Base-by-base conservation (phyloP, 2,329 filamentous ascomycete genomes). In the Laburnicola sp. region DNA sequence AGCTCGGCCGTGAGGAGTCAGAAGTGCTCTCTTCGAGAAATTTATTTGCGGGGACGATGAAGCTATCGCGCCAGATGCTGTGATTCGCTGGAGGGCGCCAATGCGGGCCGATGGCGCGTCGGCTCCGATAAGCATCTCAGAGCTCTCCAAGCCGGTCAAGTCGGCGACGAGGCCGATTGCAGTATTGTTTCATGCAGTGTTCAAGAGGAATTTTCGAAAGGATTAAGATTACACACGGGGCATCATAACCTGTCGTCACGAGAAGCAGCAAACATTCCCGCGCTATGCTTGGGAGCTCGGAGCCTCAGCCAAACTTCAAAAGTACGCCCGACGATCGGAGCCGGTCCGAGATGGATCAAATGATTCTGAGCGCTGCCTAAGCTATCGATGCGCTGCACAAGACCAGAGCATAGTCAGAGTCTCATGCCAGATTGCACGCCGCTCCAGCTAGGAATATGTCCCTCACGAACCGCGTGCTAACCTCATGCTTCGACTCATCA, bases 11-110 rank as follows among this genome's bases (percentile, higher is more conserved):
- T 61, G 62, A 58, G 67, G 61, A 57, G 54, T 59, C 46, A 53
- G 40, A 60, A 53, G 59, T 59, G 65, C 63, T 64, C 59, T 60
- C 47, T 50, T 64, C 56, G 48, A 28, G 45, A 53, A 56, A 57
- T 56, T 59, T 62, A 62, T 58, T 66, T 62, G 68, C 63, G 66
- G 68, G 65, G 68, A 63, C 62, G 61, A 54, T 16, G 16, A 61
- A 65, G 62, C 59, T 64, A 54, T 58, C 56, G 46, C 58, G 59
- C 62, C 59, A 66, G 69, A 68, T 66, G 64, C 58, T 59, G 56
- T 60, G 63, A 60, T 58, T 60, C 51, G 56, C 54, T 57, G 50
- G 50, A 64, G 62, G 62, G 56, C 16, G 16, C 16, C 16, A 16
- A 16, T 16, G 16, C 58, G 61, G 59, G 60, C 68, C 68, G 69